Evolutionary conservation across 2,329 filamentous ascomycete genomes (phyloP), one percentile per base, ranked within the genome.

Genomic region (Alternaria tenuissima): DNA sequence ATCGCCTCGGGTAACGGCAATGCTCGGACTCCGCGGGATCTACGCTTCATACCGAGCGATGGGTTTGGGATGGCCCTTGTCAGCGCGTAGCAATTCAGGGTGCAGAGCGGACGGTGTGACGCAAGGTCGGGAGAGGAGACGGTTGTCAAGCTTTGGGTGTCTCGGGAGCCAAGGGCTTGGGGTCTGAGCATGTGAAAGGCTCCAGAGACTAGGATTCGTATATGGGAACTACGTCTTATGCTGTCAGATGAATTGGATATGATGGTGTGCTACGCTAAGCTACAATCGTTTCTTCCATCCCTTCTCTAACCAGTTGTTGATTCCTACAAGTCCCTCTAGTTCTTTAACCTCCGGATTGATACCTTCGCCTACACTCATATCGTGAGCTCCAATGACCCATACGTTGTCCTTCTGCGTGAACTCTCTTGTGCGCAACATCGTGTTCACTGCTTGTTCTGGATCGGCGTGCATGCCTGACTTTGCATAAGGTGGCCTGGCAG

Each of bases 371-470:
- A 75, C 58, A 47, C 65, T 75, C 30, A 65, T 70, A 28, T 77
- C 74, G 52, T 77, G 75, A 7, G 74, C 75, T 9, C 68, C 73
- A 51, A 76, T 49, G 6, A 76, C 71, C 71, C 72, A 76, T 3
- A 76, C 46, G 26, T 75, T 70, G 0, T 69, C 64, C 34, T 61
- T 67, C 30, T 65, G 52, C 1, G 70, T 64, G 48, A 68, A 71
- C 3, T 58, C 62, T 38, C 61, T 70, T 6, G 72, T 68, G 3
- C 74, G 64, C 11, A 54, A 58, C 32, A 76, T 73, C 1, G 67
- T 74, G 8, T 75, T 57, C 8, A 77, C 63, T 6, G 74, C 74
- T 16, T 62, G 43, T 7, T 70, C 71, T 2, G 72, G 69, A 34
- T 76, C 71, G 3, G 62, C 34, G 55, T 76, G 75, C 72, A 76